Conservation (phyloP, 768 basidiomycete genomes). For the Auriscalpium vulgare region DNA sequence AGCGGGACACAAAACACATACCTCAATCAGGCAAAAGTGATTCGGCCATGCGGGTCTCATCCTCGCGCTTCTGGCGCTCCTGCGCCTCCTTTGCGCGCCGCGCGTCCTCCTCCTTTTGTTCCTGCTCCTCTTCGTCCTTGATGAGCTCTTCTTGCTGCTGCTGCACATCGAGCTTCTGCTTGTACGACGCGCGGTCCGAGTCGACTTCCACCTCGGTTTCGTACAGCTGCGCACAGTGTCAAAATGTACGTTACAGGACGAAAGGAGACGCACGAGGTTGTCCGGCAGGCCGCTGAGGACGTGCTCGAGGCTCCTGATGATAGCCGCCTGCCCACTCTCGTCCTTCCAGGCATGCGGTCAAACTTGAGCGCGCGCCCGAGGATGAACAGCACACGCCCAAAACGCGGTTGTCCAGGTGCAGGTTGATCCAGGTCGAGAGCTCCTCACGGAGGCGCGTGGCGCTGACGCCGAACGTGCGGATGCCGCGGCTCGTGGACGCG, state of each 20-base stretch:
- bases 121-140: constrained; percentile 98
- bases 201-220: constrained; percentile 97
- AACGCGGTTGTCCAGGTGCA: constrained; percentile 86
- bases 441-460: constrained; percentile 87
- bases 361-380: constrained; percentile 92
- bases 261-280: constrained; percentile 60
- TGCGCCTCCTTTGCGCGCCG: constrained; percentile 77
- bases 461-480: constrained; percentile 80
- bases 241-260: neutral
- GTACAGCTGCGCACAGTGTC: constrained; percentile 54
- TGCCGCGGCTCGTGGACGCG: constrained; percentile 90
- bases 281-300: constrained; percentile 91
- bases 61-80: constrained; percentile 44
- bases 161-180: constrained; percentile 95
- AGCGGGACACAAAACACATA: constrained; percentile 22
- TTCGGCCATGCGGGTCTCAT: too few relatives aligned
- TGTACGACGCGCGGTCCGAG: constrained; percentile 89
- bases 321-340: constrained; percentile 75
- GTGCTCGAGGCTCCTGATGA: constrained; percentile 77
- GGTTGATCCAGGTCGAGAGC: constrained; percentile 82
- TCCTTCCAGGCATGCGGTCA: constrained; percentile 67
- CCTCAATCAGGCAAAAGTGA: constrained; percentile 87
- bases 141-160: constrained; percentile 99
- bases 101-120: constrained; percentile 91
- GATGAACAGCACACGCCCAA: constrained; percentile 89